Percentiles rank a stretch among this genome's conserved stretches.
Conservation (phyloP, 306 rosid genomes). For the Trifolium subterraneum region DNA sequence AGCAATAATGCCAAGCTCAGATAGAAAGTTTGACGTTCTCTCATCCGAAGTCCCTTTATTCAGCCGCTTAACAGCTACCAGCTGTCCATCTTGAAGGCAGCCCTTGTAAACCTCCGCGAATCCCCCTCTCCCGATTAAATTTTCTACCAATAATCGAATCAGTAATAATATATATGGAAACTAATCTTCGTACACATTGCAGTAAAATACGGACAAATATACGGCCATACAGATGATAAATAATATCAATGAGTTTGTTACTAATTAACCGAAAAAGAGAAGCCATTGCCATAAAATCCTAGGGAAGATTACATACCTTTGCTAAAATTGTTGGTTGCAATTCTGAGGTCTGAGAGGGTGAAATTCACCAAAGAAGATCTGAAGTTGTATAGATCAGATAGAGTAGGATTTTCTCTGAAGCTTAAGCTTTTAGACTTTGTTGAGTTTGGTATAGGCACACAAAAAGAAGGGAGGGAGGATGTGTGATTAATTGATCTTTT, state of each 20-base stretch:
- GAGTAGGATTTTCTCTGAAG: slow-evolving; percentile 43
- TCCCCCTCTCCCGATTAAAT: slow-evolving; percentile 83
- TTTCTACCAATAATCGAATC: slow-evolving; percentile 48
- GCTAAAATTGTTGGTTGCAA: slow-evolving; percentile 70
- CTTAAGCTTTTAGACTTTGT: slow-evolving; percentile 44
- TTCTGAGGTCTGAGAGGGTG: slow-evolving; percentile 54
- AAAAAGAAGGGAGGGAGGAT: slow-evolving; percentile 55
- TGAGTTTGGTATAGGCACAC: slow-evolving; percentile 41
- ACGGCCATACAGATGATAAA: background rate
- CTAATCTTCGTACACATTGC: background rate
- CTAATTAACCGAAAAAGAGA: background rate
- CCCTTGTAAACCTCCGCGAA: slow-evolving; percentile 79
- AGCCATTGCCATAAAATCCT: background rate
- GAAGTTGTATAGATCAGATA: slow-evolving; percentile 48
- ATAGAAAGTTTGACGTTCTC: slow-evolving; percentile 62
- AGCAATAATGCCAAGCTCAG: slow-evolving; percentile 78
- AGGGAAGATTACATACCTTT: slow-evolving; percentile 46
- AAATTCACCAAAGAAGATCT: slow-evolving; percentile 57
- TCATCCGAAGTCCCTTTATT: slow-evolving; percentile 65
- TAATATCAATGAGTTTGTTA: background rate
- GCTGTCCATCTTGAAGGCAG: slow-evolving; percentile 61
- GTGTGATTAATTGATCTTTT: slow-evolving; percentile 50
- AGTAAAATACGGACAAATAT: background rate
- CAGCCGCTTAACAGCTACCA: slow-evolving; percentile 70
- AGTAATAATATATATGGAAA: slow-evolving; percentile 1